These are phyloP conservation scores for Berberis thunbergii DNA, from an alignment of 164 flowering plant species.

Conservation along the genomic window DNA sequence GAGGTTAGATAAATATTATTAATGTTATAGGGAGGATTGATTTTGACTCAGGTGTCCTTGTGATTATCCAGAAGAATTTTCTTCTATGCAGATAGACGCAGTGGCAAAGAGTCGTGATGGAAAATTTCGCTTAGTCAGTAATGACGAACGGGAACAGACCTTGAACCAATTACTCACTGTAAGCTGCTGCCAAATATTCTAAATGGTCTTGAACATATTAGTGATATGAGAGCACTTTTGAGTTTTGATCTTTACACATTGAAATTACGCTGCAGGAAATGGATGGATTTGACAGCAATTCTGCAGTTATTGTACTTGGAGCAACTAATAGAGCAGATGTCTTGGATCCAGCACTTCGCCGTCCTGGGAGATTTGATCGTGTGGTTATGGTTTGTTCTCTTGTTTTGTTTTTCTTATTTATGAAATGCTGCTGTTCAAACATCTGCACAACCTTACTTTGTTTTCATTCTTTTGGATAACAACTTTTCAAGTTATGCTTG, in stretches of 20 bases:
- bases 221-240: background rate
- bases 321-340: conserved; percentile 97
- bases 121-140: conserved; percentile 78
- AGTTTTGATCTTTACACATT: background rate
- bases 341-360: conserved; percentile 92
- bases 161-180: conserved; percentile 94
- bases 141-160: conserved; percentile 97
- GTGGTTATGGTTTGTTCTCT: conserved; percentile 67
- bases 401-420: background rate
- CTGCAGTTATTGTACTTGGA: conserved; percentile 95
- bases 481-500: background rate
- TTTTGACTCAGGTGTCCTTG: background rate
- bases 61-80: background rate
- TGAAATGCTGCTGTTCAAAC: conserved; percentile 1
- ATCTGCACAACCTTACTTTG: too few relatives aligned
- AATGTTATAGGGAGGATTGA: background rate
- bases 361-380: conserved; percentile 99
- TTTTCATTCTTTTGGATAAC: too few relatives aligned
- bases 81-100: conserved; percentile 77
- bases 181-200: conserved; percentile 15
- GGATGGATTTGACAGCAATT: conserved; percentile 99
- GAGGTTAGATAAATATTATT: conserved; percentile 43
- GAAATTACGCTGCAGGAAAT: conserved; percentile 61
- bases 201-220: conserved; percentile 2
- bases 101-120: conserved; percentile 99